phyloP scores from a whole-genome alignment of 2,329 filamentous ascomycete genomes.

The Mariannaea sp. region DNA sequence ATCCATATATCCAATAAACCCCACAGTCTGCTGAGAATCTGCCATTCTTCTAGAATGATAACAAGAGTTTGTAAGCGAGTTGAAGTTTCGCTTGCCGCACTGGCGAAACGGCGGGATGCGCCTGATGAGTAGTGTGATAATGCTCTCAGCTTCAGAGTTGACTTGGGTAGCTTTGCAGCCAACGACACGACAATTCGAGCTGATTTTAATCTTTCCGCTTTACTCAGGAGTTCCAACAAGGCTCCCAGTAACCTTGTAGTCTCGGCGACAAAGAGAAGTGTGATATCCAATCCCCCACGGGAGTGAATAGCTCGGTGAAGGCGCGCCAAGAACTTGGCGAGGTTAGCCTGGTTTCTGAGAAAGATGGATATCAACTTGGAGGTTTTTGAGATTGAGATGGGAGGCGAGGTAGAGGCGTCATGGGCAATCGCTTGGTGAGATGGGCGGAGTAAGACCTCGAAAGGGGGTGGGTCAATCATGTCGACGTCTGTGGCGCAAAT shows the following conservation, averaged over 20 bases:
- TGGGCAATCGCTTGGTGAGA: background rate
- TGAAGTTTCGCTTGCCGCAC: background rate
- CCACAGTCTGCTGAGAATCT: conserved; percentile 17
- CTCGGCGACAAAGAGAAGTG: conserved; percentile 13
- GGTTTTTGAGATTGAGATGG: background rate
- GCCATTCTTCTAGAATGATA: conserved; percentile 17
- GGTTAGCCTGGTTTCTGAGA: background rate
- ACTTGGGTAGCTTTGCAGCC: background rate
- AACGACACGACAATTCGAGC: background rate
- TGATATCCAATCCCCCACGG: conserved; percentile 16
- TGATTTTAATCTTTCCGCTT: background rate
- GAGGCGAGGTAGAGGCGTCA: background rate
- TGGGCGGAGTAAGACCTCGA: background rate
- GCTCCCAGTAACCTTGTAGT: conserved; percentile 8
- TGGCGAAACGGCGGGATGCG: background rate
- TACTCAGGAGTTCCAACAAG: conserved; percentile 5
- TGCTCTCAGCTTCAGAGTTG: background rate
- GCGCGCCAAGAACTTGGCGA: background rate
- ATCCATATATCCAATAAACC: conserved; percentile 18
- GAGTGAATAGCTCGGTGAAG: conserved; percentile 6
- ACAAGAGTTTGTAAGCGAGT: conserved; percentile 9
- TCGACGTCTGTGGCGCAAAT: background rate
- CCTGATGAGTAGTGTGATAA: background rate
- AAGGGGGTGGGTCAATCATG: background rate
- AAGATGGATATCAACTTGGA: background rate